Evolutionary conservation across 2,329 filamentous ascomycete genomes (phyloP).

Genomic region (Aspergillus floridensis): DNA sequence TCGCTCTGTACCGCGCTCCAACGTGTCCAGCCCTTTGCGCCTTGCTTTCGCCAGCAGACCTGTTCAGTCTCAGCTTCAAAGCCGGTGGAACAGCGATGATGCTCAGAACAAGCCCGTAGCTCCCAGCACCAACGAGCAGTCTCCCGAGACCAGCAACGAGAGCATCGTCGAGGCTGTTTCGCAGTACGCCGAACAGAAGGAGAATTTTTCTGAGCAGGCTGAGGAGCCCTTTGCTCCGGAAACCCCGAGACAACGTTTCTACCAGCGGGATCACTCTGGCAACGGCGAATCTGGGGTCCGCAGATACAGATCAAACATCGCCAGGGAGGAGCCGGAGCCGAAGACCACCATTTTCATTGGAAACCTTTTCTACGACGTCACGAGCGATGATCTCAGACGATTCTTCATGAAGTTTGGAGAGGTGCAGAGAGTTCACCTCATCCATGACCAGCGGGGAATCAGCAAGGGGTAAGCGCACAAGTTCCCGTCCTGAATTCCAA

Average conservation of each 20-base stretch:
- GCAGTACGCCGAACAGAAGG: not conserved
- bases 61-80: constrained; percentile 42
- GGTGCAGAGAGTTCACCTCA: constrained; percentile 53
- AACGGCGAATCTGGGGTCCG: no score
- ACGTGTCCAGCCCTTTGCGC: constrained; percentile 31
- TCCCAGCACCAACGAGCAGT: not conserved
- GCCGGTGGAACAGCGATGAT: constrained; percentile 25
- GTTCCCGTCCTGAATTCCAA: not conserved
- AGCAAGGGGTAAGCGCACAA: constrained; percentile 62
- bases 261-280: no score
- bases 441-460: constrained; percentile 61
- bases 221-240: constrained; percentile 11
- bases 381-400: constrained; percentile 57
- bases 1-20: constrained; percentile 40
- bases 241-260: not conserved
- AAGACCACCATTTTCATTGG: constrained; percentile 60
- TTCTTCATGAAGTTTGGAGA: constrained; percentile 60
- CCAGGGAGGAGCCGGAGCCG: constrained; percentile 20
- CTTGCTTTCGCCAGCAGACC: constrained; percentile 40
- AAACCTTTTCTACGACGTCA: constrained; percentile 69
- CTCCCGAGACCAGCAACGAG: not conserved
- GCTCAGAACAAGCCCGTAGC: not conserved
- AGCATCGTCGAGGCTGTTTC: not conserved
- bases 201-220: not conserved
- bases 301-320: no score